A percentile compares a stretch with the other conserved stretches of the same genome.
Conservation (phyloP, 495 filamentous ascomycete species). For the Cercophora sp. region DNA sequence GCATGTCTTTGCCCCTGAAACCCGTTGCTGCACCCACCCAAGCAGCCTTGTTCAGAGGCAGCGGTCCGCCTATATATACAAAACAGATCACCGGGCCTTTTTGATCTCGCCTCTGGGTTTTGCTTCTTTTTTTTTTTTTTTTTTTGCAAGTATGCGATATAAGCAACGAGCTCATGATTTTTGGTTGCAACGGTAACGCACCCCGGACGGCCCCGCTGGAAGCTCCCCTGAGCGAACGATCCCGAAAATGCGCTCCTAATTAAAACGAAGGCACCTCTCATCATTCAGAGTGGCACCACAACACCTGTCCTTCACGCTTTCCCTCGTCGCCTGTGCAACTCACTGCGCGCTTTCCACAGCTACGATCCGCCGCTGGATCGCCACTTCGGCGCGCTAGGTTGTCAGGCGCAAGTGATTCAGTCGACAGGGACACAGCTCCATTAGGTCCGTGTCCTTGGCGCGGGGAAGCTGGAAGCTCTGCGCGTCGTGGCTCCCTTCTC, state of each 20-base stretch:
- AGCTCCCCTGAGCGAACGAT: slow-evolving; percentile 22
- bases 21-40: no score
- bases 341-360: background rate
- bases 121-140: background rate
- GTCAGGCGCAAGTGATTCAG: background rate
- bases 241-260: slow-evolving; percentile 27
- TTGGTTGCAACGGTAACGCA: slow-evolving; percentile 5
- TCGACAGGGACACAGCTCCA: slow-evolving; percentile 1
- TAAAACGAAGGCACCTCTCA: slow-evolving; percentile 22
- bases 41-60: no score
- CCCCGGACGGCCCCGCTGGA: background rate
- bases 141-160: background rate
- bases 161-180: no score
- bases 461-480: slow-evolving; percentile 17
- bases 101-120: no score
- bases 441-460: slow-evolving; percentile 17
- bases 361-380: background rate
- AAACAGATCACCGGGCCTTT: no score
- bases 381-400: background rate
- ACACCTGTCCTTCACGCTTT: slow-evolving; percentile 3
- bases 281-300: slow-evolving; percentile 26
- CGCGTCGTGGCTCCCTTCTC: slow-evolving; percentile 10
- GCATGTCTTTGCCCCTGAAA: no score
- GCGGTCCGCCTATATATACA: no score
- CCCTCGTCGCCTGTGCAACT: background rate